phyloP scores from a whole-genome alignment of 805 yeast species.

The Candida multigemmis region DNA sequence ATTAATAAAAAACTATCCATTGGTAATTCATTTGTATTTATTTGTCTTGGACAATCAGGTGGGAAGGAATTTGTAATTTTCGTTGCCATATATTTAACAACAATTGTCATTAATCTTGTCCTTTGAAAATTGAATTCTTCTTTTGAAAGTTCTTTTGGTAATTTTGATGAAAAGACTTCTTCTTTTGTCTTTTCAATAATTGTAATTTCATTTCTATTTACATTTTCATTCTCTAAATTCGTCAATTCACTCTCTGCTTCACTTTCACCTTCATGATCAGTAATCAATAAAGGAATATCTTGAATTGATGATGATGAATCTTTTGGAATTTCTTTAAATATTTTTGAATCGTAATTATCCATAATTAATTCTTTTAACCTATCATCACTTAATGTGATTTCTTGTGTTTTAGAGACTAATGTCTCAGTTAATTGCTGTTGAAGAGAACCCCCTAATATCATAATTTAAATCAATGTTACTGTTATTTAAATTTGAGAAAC shows the following conservation, averaged over 20 bases:
- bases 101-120: slow-evolving; percentile 29
- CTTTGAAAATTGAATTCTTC: slow-evolving; percentile 21
- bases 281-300: slow-evolving; percentile 23
- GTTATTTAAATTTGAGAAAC: too few species aligned
- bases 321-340: too few species aligned
- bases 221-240: too few species aligned
- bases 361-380: too few species aligned
- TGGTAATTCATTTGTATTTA: slow-evolving; percentile 18
- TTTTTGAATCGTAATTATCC: too few species aligned
- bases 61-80: slow-evolving; percentile 36
- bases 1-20: slow-evolving; percentile 31
- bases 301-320: too few species aligned
- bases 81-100: slow-evolving; percentile 33
- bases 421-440: too few species aligned
- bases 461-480: too few species aligned
- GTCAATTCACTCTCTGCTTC: slow-evolving; percentile 11
- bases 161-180: too few species aligned
- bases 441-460: too few species aligned
- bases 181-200: not conserved
- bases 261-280: slow-evolving; percentile 23
- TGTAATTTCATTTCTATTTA: not conserved
- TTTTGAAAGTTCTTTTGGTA: slow-evolving; percentile 5
- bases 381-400: too few species aligned
- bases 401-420: too few species aligned
- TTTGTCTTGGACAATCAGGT: slow-evolving; percentile 20